A percentile compares a stretch with the other conserved stretches of the same genome.
These are phyloP conservation scores for Sisymbrium irio DNA, from an alignment of 345 rosid species.

Conservation along the genomic window DNA sequence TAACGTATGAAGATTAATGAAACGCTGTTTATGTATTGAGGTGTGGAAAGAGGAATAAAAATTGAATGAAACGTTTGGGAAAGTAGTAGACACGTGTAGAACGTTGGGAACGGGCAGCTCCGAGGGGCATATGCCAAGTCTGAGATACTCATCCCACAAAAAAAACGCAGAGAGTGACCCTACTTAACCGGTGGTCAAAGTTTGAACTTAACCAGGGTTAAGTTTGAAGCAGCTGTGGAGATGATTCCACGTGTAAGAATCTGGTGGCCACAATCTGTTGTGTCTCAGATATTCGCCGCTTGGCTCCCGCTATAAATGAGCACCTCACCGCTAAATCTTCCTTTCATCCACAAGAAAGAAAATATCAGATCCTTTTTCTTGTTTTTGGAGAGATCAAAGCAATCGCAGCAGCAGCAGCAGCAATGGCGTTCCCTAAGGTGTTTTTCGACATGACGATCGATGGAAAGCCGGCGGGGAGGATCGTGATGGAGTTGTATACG, in stretches of 20 bases:
- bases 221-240: neutral
- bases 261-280: neutral
- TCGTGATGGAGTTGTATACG: conserved; percentile 71
- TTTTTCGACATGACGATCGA: conserved; percentile 62
- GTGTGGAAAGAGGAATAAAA: neutral
- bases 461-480: conserved; percentile 47
- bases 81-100: conserved; percentile 16
- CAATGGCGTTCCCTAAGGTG: conserved; percentile 50
- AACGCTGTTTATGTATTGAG: too few relatives aligned
- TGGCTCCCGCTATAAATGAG: conserved; percentile 34
- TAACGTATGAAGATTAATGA: too few relatives aligned
- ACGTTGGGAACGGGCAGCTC: conserved; percentile 13
- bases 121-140: conserved; percentile 29
- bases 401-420: too few relatives aligned
- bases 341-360: conserved; percentile 1
- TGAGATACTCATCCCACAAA: conserved; percentile 4
- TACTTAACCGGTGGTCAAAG: conserved; percentile 25
- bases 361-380: too few relatives aligned
- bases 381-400: too few relatives aligned
- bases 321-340: conserved; percentile 23
- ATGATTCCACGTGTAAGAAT: conserved; percentile 44
- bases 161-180: neutral
- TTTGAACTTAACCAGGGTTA: conserved; percentile 39
- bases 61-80: neutral
- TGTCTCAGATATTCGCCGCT: conserved; percentile 26